Percentiles rank a stretch among this genome's conserved stretches.
phyloP scores from a whole-genome alignment of 345 rosid species.

The Physaria fendleri region DNA sequence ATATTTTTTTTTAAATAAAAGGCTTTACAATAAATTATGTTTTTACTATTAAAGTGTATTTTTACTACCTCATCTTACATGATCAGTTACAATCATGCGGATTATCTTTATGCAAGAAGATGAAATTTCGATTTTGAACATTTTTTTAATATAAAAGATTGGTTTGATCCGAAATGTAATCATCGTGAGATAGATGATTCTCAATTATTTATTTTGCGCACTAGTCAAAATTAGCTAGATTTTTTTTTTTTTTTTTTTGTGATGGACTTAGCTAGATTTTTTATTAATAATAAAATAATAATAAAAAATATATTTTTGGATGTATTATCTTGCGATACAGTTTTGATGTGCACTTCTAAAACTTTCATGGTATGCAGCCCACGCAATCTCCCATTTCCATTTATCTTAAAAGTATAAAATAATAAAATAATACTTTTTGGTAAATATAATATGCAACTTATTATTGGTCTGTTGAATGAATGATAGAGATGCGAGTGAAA shows the following conservation, averaged over 20 bases:
- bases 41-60: not conserved
- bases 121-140: not conserved
- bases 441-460: not conserved
- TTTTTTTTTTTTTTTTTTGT: not conserved
- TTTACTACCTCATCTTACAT: not conserved
- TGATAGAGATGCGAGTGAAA: constrained; percentile 4
- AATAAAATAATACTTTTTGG: not conserved
- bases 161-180: not conserved
- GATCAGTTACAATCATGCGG: not conserved
- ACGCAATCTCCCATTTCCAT: not conserved
- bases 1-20: too few relatives aligned
- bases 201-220: constrained; percentile 4
- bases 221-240: constrained; percentile 10
- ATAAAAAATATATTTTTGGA: constrained; percentile 5
- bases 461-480: not conserved
- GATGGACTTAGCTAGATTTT: too few relatives aligned
- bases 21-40: not conserved
- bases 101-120: not conserved
- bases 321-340: constrained; percentile 9
- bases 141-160: not conserved
- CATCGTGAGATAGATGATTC: constrained; percentile 10
- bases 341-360: not conserved
- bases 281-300: too few relatives aligned
- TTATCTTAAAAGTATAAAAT: not conserved
- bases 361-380: not conserved